Conservation (phyloP, 2,329 filamentous ascomycete species). For the Alternaria postmessia region DNA sequence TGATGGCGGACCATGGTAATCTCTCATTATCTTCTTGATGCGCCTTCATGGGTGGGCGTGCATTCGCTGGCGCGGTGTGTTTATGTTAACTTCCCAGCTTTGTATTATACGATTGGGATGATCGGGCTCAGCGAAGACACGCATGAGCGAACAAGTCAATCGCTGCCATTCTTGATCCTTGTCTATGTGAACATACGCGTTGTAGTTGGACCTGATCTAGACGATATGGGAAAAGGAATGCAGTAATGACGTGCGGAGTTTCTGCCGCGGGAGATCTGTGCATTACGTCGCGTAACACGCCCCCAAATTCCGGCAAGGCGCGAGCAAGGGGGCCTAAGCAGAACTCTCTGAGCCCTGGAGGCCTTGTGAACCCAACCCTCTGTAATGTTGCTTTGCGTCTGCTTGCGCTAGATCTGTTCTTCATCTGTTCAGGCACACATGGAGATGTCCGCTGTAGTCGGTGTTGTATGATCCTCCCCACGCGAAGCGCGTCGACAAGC, state of each 20-base stretch:
- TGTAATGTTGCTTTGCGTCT: background rate
- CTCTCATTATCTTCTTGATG: conserved; percentile 11
- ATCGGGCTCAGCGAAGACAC: background rate
- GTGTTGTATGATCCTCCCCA: conserved; percentile 14
- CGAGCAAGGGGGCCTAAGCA: background rate
- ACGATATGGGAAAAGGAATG: background rate
- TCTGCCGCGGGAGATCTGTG: conserved; percentile 15
- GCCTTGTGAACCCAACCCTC: background rate
- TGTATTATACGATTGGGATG: conserved; percentile 13
- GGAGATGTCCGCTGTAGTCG: conserved; percentile 15
- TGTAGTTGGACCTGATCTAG: background rate
- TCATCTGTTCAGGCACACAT: background rate
- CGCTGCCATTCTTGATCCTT: background rate
- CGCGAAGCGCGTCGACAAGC: background rate
- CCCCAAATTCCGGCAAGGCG: background rate
- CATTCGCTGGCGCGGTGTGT: conserved; percentile 4
- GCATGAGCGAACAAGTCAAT: conserved; percentile 6
- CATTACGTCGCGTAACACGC: background rate
- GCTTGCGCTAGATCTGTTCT: background rate
- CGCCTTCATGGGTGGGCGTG: conserved; percentile 4
- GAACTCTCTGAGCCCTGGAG: background rate
- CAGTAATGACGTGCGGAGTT: background rate
- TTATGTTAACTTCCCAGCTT: conserved; percentile 1
- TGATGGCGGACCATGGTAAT: conserved; percentile 23
- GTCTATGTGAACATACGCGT: background rate